These are phyloP conservation scores for Linnemannia zychae DNA, from an alignment of 192 early-diverging fungal species.

Conservation along the genomic window DNA sequence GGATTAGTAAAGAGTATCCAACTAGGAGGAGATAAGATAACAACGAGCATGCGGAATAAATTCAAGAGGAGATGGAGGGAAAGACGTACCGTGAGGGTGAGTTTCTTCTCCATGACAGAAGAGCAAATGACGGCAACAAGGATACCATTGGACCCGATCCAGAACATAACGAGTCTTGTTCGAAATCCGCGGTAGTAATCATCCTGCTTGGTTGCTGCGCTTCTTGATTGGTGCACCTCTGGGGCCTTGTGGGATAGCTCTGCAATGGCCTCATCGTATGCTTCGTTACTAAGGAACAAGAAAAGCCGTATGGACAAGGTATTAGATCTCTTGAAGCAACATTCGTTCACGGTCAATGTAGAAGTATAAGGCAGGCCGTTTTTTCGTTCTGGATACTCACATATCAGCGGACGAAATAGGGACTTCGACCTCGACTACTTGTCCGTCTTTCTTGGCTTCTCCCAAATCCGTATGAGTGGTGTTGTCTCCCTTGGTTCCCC, in stretches of 20 bases:
- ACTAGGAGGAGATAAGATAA: not conserved
- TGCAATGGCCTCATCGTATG: slow-evolving; percentile 62
- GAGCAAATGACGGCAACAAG: slow-evolving; percentile 75
- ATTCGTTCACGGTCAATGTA: too few relatives aligned
- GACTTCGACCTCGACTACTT: slow-evolving; percentile 63
- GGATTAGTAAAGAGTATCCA: not conserved
- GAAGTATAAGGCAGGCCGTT: too few relatives aligned
- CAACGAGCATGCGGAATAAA: not conserved
- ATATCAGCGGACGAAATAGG: slow-evolving; percentile 83
- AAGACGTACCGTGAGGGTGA: slow-evolving; percentile 38
- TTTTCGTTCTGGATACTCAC: slow-evolving; percentile 11
- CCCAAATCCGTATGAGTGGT: slow-evolving; percentile 62
- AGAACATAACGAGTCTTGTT: slow-evolving; percentile 78
- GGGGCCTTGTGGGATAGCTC: slow-evolving; percentile 48
- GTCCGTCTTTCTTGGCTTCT: slow-evolving; percentile 66
- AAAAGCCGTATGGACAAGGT: too few relatives aligned
- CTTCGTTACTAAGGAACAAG: slow-evolving; percentile 65
- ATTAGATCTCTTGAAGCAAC: too few relatives aligned
- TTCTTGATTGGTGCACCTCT: slow-evolving; percentile 54
- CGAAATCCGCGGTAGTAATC: slow-evolving; percentile 87
- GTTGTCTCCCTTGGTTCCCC: slow-evolving; percentile 90
- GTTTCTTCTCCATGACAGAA: slow-evolving; percentile 28
- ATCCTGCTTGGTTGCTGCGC: slow-evolving; percentile 68
- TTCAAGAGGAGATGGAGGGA: not conserved
- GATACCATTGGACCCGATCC: slow-evolving; percentile 81